Evolutionary conservation across 352 stramenopile genomes (phyloP), one percentile per base, ranked within the genome.

Genomic region (Phytophthora sp.): DNA sequence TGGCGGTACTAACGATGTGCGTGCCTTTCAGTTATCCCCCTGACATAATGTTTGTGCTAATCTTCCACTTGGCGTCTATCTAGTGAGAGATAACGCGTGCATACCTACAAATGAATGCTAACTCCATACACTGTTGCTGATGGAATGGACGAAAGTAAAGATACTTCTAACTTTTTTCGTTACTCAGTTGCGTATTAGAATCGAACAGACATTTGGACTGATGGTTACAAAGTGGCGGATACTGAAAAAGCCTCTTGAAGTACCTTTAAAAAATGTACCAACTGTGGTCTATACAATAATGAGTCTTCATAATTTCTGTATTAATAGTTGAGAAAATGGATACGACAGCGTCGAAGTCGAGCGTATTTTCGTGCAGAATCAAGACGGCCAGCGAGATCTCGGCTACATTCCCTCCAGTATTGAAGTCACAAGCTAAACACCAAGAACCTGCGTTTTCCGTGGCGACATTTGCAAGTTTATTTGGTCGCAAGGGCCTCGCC

Each of bases 31-130:
- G n/a, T n/a, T n/a, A n/a, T n/a, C n/a, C n/a, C n/a, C 31, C 12
- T 38, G 3, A 16, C 31, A 38, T 38, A 16, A 38, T 16, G 7
- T 38, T 38, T 38, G 4, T 16, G 5, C 31, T 38, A 38, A 38
- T 38, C 31, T 38, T 38, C 12, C 31, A 16, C 31, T 38, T 38
- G 31, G 31, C 31, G 52, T 42, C 35, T 59, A 39, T 59, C 26
- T 49, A 41, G 52, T 41, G 15, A 26, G 23, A 23, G 52, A 59
- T 8, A 50, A 59, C 30, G 52, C 36, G 30, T 59, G 36, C 26
- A 41, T 50, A 50, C 52, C 36, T 41, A 59, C 52, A 39, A 59
- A 50, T 20, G 0, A 15, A 50, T 59, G 52, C 24, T 59, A 59
- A 59, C 36, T 31, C 51, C 35, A 13, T 59, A 59, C 26, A 49